Conservation (phyloP, 2,329 filamentous ascomycete genomes). For the Aspergillus viridinutans region DNA sequence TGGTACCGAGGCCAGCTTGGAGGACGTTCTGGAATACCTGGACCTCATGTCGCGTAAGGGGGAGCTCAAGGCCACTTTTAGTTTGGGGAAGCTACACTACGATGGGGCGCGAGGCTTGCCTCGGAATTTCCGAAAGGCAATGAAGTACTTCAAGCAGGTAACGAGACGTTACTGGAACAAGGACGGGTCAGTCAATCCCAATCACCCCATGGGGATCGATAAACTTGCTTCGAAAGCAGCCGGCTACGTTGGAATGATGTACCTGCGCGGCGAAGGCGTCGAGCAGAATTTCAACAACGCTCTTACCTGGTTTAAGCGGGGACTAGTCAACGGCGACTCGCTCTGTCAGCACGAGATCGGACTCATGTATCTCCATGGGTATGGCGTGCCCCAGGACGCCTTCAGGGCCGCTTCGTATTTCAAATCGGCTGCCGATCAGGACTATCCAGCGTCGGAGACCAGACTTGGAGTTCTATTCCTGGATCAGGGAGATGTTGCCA, state of each 20-base stretch:
- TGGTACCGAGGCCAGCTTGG: slow-evolving; percentile 78
- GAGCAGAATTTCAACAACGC: slow-evolving; percentile 74
- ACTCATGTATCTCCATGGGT: slow-evolving; percentile 75
- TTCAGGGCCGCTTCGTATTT: slow-evolving; percentile 71
- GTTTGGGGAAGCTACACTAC: slow-evolving; percentile 80
- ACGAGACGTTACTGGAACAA: slow-evolving; percentile 77
- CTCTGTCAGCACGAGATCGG: slow-evolving; percentile 82
- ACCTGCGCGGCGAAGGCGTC: slow-evolving; percentile 79
- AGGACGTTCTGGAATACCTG: slow-evolving; percentile 91
- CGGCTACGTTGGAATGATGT: slow-evolving; percentile 84
- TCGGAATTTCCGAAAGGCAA: slow-evolving; percentile 67
- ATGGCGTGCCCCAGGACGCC: slow-evolving; percentile 67
- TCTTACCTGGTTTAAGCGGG: slow-evolving; percentile 76
- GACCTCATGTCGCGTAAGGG: slow-evolving; percentile 88
- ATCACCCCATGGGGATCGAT: slow-evolving; percentile 66
- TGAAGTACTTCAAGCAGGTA: slow-evolving; percentile 75
- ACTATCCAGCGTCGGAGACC: slow-evolving; percentile 75
- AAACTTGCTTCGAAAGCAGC: slow-evolving; percentile 78
- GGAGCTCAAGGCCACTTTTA: slow-evolving; percentile 81
- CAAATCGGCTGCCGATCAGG: slow-evolving; percentile 74
- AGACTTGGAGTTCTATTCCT: slow-evolving; percentile 79
- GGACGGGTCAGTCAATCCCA: slow-evolving; percentile 69
- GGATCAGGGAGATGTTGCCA: slow-evolving; percentile 78
- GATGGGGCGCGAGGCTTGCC: slow-evolving; percentile 75
- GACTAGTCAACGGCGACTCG: slow-evolving; percentile 69